Evolutionary conservation across 2,329 filamentous ascomycete species (phyloP), one percentile per base, ranked within the genome.

Genomic region (Cordyceps cicadae): DNA sequence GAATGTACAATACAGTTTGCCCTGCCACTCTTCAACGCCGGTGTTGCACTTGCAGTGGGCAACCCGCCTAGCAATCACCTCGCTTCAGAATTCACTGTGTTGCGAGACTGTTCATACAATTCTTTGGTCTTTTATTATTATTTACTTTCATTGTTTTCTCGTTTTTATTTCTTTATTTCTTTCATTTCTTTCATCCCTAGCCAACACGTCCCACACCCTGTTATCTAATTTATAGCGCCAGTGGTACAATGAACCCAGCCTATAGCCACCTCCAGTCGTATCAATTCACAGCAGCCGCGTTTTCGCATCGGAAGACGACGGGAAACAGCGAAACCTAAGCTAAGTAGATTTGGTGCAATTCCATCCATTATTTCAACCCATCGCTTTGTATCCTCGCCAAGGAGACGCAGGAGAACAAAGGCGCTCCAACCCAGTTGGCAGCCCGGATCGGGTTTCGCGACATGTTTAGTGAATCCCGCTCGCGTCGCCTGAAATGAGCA

Each of bases 281-380:
- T 14, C 51, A 51, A 1, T 57, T 15, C 6, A 61, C 9, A 3
- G 58, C 58, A 24, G 57, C 26, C 21, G 57, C 58, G 43, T 56
- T 60, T 11, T 52, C 26, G 53, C 39, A 62, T 26, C 51, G 52
- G 29, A 62, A 61, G 12, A 62, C 51, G 5, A 62, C 29, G 51
- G 61, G 61, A 41, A 57, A 62, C 7, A 53, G 61, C 7, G 48
- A 60, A 5, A 62, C 51, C 24, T 57, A 2, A 45, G 52, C 21
- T 61, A 61, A 15, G 58, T 61, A 32, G 61, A 26, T 62, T 61
- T 41, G 29, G 58, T n/a, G 61, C 19, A 62, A 62, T 43, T 57
- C 46, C 3, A 51, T 56, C 46, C 57, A 41, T 37, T 61, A n/a
- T 53, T 15, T 53, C 52, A 19, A 53, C 50, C 32, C 53, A 41